These are phyloP conservation scores for Quaeritorhiza haematococci DNA, from an alignment of 371 early-diverging fungal genomes.

Conservation along the genomic window DNA sequence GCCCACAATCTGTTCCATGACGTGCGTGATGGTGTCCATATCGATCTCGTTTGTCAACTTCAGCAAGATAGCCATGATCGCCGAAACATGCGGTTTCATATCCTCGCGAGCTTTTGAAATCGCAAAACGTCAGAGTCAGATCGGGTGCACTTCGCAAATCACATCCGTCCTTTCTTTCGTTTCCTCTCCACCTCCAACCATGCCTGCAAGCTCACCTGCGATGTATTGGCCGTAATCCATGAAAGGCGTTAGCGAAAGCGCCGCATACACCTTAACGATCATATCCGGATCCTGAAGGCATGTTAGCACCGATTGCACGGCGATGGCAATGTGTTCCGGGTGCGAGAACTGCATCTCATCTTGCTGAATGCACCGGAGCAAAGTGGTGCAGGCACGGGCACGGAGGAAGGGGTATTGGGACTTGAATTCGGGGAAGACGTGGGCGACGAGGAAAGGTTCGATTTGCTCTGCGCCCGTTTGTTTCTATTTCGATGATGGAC, in stretches of 20 bases:
- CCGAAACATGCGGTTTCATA: slow-evolving; percentile 68
- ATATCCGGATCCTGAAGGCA: slow-evolving; percentile 65
- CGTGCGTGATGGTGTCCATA: slow-evolving; percentile 76
- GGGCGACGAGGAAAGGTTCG: slow-evolving; percentile 72
- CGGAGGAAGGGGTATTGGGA: slow-evolving; percentile 74
- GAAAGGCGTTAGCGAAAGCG: slow-evolving; percentile 67
- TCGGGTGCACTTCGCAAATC: not conserved
- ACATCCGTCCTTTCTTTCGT: not conserved
- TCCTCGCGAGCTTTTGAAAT: slow-evolving; percentile 52
- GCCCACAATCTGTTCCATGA: slow-evolving; percentile 84
- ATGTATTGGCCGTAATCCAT: slow-evolving; percentile 56
- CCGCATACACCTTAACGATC: slow-evolving; percentile 72
- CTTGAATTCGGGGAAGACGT: slow-evolving; percentile 83
- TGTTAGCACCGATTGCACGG: slow-evolving; percentile 53
- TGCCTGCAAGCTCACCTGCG: too few relatives aligned
- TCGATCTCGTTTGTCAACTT: slow-evolving; percentile 83
- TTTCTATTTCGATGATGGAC: too few relatives aligned
- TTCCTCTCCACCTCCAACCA: too few relatives aligned
- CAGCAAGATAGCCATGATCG: slow-evolving; percentile 76
- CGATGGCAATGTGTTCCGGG: slow-evolving; percentile 40
- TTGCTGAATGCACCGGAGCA: too few relatives aligned
- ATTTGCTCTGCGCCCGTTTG: too few relatives aligned
- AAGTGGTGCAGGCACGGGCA: too few relatives aligned
- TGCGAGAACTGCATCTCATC: slow-evolving; percentile 25
- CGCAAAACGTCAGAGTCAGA: not conserved